phyloP scores from a whole-genome alignment of 73 alveolate species.

The Paramecium tetraurelia region DNA sequence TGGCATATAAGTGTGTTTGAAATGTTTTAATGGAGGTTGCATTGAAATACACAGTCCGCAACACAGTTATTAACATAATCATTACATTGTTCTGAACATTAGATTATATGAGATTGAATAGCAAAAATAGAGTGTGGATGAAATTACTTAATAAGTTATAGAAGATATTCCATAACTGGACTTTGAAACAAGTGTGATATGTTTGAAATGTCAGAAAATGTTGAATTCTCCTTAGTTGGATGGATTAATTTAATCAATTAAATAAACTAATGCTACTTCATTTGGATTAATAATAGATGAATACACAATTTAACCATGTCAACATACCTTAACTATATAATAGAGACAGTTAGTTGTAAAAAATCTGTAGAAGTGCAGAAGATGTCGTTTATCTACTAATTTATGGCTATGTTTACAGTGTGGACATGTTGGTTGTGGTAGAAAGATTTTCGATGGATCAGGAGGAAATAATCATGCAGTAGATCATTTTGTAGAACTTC shows the following conservation, averaged over 20 bases:
- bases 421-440: constrained; percentile 98
- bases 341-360: constrained; percentile 84
- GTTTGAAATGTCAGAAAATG: background rate
- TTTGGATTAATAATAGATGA: constrained; percentile 84
- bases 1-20: constrained; percentile 90
- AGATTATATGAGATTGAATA: constrained; percentile 69
- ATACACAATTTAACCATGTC: constrained; percentile 88
- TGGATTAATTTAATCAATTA: constrained; percentile 78
- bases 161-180: constrained; percentile 91
- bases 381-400: constrained; percentile 91
- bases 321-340: constrained; percentile 89
- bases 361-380: constrained; percentile 87
- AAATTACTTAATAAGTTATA: constrained; percentile 80
- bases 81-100: constrained; percentile 86
- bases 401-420: constrained; percentile 98
- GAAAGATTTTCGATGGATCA: constrained; percentile 93
- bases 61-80: constrained; percentile 76
- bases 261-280: constrained; percentile 87
- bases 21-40: constrained; percentile 93
- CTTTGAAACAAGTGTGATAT: constrained; percentile 60
- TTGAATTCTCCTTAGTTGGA: constrained; percentile 59
- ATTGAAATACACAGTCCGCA: constrained; percentile 78
- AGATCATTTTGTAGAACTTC: constrained; percentile 78
- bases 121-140: constrained; percentile 68
- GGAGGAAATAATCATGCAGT: constrained; percentile 98